Percentiles rank a stretch among this genome's conserved stretches.
These are phyloP conservation scores for Blastocystis sp. DNA, from an alignment of 352 stramenopile species.

Conservation along the genomic window DNA sequence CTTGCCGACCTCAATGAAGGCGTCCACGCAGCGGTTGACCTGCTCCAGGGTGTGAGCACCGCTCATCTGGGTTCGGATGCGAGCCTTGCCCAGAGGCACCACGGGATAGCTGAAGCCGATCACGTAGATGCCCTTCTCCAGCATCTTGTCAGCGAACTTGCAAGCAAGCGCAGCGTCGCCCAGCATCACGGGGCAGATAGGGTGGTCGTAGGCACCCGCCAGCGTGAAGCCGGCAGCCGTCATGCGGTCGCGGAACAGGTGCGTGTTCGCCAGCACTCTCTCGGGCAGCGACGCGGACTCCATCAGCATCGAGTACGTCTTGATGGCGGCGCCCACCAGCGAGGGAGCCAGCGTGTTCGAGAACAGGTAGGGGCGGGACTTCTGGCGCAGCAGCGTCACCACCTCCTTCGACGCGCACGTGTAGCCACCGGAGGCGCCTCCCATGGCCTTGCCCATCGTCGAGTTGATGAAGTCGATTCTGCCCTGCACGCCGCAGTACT, in stretches of 20 bases:
- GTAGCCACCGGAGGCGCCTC: slow-evolving; percentile 87
- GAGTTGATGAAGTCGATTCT: slow-evolving; percentile 89
- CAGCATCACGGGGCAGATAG: slow-evolving; percentile 86
- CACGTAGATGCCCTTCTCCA: slow-evolving; percentile 87
- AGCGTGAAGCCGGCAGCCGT: slow-evolving; percentile 83
- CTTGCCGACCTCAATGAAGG: slow-evolving; percentile 86
- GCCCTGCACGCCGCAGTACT: slow-evolving; percentile 84
- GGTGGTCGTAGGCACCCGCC: slow-evolving; percentile 80
- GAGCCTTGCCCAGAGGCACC: slow-evolving; percentile 85
- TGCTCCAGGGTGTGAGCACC: slow-evolving; percentile 86
- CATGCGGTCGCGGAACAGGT: slow-evolving; percentile 86
- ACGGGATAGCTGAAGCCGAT: slow-evolving; percentile 90
- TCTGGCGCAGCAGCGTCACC: slow-evolving; percentile 85
- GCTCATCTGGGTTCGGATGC: slow-evolving; percentile 86
- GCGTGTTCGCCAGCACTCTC: slow-evolving; percentile 83
- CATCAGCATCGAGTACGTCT: slow-evolving; percentile 87
- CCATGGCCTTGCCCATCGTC: slow-evolving; percentile 87
- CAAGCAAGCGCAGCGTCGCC: slow-evolving; percentile 84
- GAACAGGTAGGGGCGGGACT: slow-evolving; percentile 86
- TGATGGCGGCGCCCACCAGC: slow-evolving; percentile 85
- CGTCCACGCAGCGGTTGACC: slow-evolving; percentile 84
- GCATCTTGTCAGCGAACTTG: slow-evolving; percentile 85
- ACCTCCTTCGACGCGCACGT: slow-evolving; percentile 77
- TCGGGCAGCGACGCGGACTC: slow-evolving; percentile 78
- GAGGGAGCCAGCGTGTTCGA: slow-evolving; percentile 86